Evolutionary conservation across 352 stramenopile genomes (phyloP), one percentile per base, ranked within the genome.

Genomic region (Globisporangium cystogenes): DNA sequence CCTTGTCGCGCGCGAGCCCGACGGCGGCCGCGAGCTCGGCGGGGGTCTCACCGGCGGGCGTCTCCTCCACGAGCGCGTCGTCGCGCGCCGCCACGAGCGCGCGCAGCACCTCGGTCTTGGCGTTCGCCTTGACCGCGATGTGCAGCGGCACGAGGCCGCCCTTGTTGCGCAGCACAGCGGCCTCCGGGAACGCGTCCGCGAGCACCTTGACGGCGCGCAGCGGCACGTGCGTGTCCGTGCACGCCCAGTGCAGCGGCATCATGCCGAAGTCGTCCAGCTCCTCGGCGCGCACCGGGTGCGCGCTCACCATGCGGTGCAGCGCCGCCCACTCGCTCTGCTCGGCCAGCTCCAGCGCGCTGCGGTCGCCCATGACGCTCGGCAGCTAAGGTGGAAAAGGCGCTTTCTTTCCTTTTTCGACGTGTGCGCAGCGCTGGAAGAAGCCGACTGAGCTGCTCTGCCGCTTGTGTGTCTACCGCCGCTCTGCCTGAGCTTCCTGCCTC

Each of bases 221-320:
- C 24, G 80, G 76, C 46, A 90, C 81, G 57, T 88, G 67, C 31
- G 67, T 77, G 53, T 86, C 82, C 0, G 82, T 93, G 64, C 82
- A 93, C 42, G 80, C 77, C 82, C 82, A 93, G 65, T 93, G 82
- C 52, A 93, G 67, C 51, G 80, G 75, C 74, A 89, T 82, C 76
- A 93, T 93, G 55, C 81, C 83, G 53, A 92, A 92, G 69, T 93
- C 83, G 65, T 93, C 82, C 56, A 77, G 73, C 53, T 90, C 78
- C 44, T 89, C 70, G 23, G 82, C 82, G 64, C 66, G 68, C 59
- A 75, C 65, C 7, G 76, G 62, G 24, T 80, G 48, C 12, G 63
- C 63, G 10, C 67, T 63, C 52, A 93, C 57, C 47, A 87, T 71
- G 21, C 71, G 72, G 51, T 86, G 69, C 39, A 93, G 68, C 54